Evolutionary conservation across 83 land plant genomes (phyloP).

Genomic region (Thuja plicata): DNA sequence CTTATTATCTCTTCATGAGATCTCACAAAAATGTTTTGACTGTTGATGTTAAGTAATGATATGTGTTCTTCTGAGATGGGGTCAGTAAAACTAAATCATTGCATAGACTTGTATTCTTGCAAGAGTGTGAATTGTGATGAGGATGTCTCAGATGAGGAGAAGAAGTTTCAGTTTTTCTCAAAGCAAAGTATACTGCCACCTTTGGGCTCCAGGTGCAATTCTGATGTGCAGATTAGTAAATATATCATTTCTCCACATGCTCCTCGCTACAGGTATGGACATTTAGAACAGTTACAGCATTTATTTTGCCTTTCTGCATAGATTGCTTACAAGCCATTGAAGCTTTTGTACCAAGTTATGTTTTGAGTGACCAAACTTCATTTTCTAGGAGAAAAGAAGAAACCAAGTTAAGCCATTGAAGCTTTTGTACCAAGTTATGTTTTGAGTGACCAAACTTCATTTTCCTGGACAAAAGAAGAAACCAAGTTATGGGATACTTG

Average conservation of each 20-base stretch:
- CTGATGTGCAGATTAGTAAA: constrained; percentile 3
- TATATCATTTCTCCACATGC: constrained; percentile 28
- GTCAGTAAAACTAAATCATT: neutral
- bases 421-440: neutral
- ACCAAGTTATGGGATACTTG: no score
- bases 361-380: neutral
- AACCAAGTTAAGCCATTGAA: neutral
- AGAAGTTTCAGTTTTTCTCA: neutral
- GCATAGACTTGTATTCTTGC: neutral
- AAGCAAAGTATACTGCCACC: constrained; percentile 21
- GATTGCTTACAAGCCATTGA: neutral
- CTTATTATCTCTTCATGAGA: neutral
- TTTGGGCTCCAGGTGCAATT: constrained; percentile 17
- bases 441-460: neutral
- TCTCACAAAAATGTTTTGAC: neutral
- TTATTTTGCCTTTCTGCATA: no score
- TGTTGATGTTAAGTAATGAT: neutral
- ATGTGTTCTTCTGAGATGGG: neutral
- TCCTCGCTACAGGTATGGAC: constrained; percentile 23
- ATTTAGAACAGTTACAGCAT: neutral
- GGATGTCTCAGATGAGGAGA: constrained; percentile 8
- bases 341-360: neutral
- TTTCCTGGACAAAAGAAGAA: neutral
- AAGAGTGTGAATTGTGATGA: neutral
- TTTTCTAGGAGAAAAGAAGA: neutral